Evolutionary conservation across 2,329 filamentous ascomycete genomes (phyloP).

Genomic region (Colletotrichum paranaense): DNA sequence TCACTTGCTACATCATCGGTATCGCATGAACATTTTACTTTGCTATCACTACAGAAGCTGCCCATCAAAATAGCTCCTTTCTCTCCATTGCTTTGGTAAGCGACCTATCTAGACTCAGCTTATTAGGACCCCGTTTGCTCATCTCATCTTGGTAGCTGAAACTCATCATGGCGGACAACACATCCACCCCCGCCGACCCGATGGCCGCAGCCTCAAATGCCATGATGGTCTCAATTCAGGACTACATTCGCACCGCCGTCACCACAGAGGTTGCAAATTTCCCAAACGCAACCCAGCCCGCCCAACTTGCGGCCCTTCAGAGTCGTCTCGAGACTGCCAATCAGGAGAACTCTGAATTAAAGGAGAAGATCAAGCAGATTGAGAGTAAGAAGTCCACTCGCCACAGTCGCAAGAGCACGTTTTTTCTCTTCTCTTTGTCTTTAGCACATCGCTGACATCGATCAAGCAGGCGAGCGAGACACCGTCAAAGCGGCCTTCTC

Average conservation of each 20-base stretch:
- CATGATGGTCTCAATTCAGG: conserved; percentile 21
- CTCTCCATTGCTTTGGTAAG: background rate
- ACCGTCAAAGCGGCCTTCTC: conserved; percentile 4
- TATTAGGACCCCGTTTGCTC: background rate
- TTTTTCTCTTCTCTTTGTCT: background rate
- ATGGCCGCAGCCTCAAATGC: conserved; percentile 16
- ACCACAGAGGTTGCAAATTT: conserved; percentile 5
- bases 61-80: background rate
- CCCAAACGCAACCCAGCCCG: background rate
- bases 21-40: background rate
- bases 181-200: conserved; percentile 13
- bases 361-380: conserved; percentile 21
- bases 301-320: background rate
- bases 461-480: conserved; percentile 17
- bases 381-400: conserved; percentile 25
- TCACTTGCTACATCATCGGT: background rate
- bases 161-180: conserved; percentile 21
- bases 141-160: background rate
- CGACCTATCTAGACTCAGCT: background rate
- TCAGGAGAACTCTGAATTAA: conserved; percentile 22
- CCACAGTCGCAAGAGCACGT: background rate
- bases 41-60: background rate
- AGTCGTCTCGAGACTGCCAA: conserved; percentile 8
- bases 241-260: conserved; percentile 25
- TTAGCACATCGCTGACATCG: conserved; percentile 5